Percentiles rank a stretch among this genome's conserved stretches.
phyloP scores from a whole-genome alignment of 2,329 filamentous ascomycete genomes.

The Colletotrichum eremochloae region DNA sequence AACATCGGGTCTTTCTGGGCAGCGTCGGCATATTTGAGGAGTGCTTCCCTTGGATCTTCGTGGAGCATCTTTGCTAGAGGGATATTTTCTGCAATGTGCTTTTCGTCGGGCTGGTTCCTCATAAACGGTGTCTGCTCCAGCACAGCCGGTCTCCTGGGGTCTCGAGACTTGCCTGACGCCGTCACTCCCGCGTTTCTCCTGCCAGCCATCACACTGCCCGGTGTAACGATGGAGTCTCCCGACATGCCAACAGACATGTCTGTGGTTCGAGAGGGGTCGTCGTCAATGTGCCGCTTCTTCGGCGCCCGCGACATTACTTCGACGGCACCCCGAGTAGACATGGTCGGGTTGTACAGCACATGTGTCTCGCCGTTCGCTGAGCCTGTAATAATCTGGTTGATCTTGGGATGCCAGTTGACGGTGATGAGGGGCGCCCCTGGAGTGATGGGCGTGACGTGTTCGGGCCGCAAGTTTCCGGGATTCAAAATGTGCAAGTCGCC shows the following conservation, averaged over 20 bases:
- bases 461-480: slow-evolving; percentile 87
- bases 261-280: slow-evolving; percentile 88
- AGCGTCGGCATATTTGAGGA: slow-evolving; percentile 94
- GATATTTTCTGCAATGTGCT: slow-evolving; percentile 89
- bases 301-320: slow-evolving; percentile 93
- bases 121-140: slow-evolving; percentile 90
- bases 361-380: slow-evolving; percentile 92
- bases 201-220: slow-evolving; percentile 68
- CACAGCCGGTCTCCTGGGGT: slow-evolving; percentile 87
- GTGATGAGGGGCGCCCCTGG: slow-evolving; percentile 85
- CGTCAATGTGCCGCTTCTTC: slow-evolving; percentile 95
- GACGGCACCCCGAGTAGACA: slow-evolving; percentile 84
- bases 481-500: slow-evolving; percentile 95
- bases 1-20: slow-evolving; percentile 95
- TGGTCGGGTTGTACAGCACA: slow-evolving; percentile 89
- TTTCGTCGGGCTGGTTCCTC: slow-evolving; percentile 89
- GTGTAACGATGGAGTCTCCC: slow-evolving; percentile 83
- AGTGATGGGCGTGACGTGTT: slow-evolving; percentile 90
- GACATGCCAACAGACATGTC: slow-evolving; percentile 86
- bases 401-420: slow-evolving; percentile 91
- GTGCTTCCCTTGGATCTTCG: slow-evolving; percentile 93
- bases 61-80: slow-evolving; percentile 93
- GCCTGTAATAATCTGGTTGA: slow-evolving; percentile 96
- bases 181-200: slow-evolving; percentile 77
- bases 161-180: slow-evolving; percentile 79